These are phyloP conservation scores for Amniculicola lignicola DNA, from an alignment of 495 filamentous ascomycete species.

Conservation along the genomic window DNA sequence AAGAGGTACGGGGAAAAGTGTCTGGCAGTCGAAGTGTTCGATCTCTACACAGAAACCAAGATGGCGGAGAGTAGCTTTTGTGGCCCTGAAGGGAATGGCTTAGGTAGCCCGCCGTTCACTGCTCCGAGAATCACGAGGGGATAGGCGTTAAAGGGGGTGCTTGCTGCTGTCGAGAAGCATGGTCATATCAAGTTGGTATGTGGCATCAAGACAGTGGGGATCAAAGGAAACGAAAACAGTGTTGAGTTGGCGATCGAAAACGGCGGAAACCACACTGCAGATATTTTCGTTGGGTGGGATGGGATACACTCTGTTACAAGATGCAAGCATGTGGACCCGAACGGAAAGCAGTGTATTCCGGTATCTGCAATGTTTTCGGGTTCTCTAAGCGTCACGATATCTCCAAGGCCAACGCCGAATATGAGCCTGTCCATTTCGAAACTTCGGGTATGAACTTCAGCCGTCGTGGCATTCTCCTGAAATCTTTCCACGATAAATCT, in stretches of 20 bases:
- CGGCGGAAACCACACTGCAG: conserved; percentile 47
- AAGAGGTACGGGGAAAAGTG: conserved; percentile 46
- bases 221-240: conserved; percentile 44
- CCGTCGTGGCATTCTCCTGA: conserved; percentile 53
- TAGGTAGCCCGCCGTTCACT: conserved; percentile 35
- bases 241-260: conserved; percentile 53
- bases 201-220: conserved; percentile 40
- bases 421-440: conserved; percentile 46
- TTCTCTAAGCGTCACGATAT: conserved; percentile 40
- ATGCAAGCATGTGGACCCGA: conserved; percentile 52
- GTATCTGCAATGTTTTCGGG: conserved; percentile 50
- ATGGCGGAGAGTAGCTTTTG: conserved; percentile 34
- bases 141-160: conserved; percentile 44
- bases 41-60: conserved; percentile 49
- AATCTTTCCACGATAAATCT: conserved; percentile 50
- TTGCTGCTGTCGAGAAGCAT: conserved; percentile 39
- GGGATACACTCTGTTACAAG: conserved; percentile 61
- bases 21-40: conserved; percentile 46
- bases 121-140: conserved; percentile 39
- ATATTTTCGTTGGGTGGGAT: conserved; percentile 60
- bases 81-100: conserved; percentile 36
- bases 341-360: conserved; percentile 53
- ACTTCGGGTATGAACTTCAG: conserved; percentile 52
- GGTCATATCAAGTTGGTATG: conserved; percentile 40
- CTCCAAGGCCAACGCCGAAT: conserved; percentile 38